A percentile compares a stretch with the other conserved stretches of the same genome.
Evolutionary conservation across 2,329 filamentous ascomycete genomes (phyloP).

Genomic region (Parastagonospora avenae): DNA sequence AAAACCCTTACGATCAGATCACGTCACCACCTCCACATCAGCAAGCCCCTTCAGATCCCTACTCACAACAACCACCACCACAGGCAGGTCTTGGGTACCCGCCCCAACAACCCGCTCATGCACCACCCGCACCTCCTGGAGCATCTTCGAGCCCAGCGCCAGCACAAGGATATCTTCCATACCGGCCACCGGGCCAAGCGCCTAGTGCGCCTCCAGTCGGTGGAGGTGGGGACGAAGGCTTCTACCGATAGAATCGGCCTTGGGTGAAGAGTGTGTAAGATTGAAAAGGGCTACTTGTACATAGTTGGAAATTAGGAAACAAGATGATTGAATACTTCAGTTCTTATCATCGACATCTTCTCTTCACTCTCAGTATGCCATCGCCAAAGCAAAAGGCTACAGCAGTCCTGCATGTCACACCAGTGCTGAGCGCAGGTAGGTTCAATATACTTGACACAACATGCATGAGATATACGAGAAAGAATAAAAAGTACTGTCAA

Average conservation of each 20-base stretch:
- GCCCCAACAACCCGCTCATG: conserved; percentile 39
- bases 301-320: background rate
- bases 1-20: conserved; percentile 35
- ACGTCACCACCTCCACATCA: conserved; percentile 35
- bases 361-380: too few relatives aligned
- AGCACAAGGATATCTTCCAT: conserved; percentile 35
- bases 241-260: conserved; percentile 27
- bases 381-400: too few relatives aligned
- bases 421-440: too few relatives aligned
- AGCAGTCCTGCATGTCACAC: too few relatives aligned
- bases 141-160: conserved; percentile 28
- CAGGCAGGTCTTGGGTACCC: conserved; percentile 38
- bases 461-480: too few relatives aligned
- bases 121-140: conserved; percentile 38
- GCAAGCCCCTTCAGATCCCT: conserved; percentile 34
- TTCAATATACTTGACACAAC: too few relatives aligned
- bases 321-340: too few relatives aligned
- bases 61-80: conserved; percentile 33
- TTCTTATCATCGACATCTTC: too few relatives aligned
- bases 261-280: background rate
- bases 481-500: too few relatives aligned
- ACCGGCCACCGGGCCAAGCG: conserved; percentile 41
- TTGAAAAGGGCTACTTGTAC: background rate
- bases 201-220: conserved; percentile 36
- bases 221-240: conserved; percentile 41